Evolutionary conservation across 495 filamentous ascomycete species (phyloP), one percentile per base, ranked within the genome.

Genomic region (Daldinia grandis): DNA sequence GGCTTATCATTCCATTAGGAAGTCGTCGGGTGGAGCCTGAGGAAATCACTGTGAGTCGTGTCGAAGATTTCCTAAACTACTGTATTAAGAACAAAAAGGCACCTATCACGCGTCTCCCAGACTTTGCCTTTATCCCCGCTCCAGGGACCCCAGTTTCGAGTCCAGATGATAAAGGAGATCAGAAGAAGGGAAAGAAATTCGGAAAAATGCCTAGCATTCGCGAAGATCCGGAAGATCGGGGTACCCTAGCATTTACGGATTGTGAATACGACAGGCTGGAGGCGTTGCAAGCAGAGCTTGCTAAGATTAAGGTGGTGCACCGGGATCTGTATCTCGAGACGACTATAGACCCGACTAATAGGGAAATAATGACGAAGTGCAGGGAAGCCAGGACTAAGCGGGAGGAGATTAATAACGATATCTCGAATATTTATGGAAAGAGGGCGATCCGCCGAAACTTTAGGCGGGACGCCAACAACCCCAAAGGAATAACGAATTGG

Each of bases 401-500:
- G 8, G 69, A 68, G 47, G 27, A 51, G 4, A 25, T 72, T 21
- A 25, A 31, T n/a, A 12, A 60, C 1, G 69, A 72, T 55, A 66
- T 73, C 0, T 28, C 40, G 0, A 0, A 47, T n/a, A 62, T 71
- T 0, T 55, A 9, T 5, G 25, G 51, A 2, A 33, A 47, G 0
- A 58, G 66, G 24, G 19, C 58, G 28, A 68, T 71, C 14, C 63
- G 74, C 1, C 66, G 64, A 31, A 47, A 44, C 7, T 68, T 73
- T 25, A 24, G 73, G 15, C 38, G 24, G 44, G 66, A 73, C 14
- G 64, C 66, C 0, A 73, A 73, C 53, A 1, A 65, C 8, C 15
- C 59, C 0, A 9, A 27, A 0, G 64, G 64, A 4, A 1, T 73
- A 3, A 10, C 12, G 15, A 71, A 65, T 19, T 75, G 63, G 63